These are phyloP conservation scores for Elsinoe necatrix DNA, from an alignment of 2,329 filamentous ascomycete genomes.

Conservation along the genomic window DNA sequence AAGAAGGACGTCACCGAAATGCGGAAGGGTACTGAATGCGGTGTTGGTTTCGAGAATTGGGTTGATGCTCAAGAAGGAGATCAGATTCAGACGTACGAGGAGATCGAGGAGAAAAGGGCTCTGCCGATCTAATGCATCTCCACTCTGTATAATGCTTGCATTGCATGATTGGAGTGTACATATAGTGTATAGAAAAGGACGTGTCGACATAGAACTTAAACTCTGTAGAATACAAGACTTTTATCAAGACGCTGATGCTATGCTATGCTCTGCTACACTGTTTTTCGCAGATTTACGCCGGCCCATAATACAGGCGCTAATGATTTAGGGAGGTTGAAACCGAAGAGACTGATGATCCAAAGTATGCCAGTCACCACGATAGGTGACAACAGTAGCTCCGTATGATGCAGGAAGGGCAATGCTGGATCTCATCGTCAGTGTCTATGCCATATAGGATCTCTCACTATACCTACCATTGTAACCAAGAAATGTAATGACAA, in stretches of 20 bases:
- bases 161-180: not conserved
- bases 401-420: constrained; percentile 58
- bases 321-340: constrained; percentile 43
- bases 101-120: constrained; percentile 61
- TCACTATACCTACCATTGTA: constrained; percentile 46
- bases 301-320: constrained; percentile 45
- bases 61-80: constrained; percentile 72
- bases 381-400: constrained; percentile 55
- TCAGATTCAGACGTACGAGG: constrained; percentile 79
- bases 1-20: constrained; percentile 89
- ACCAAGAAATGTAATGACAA: constrained; percentile 59
- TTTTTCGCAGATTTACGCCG: constrained; percentile 34
- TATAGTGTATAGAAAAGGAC: not conserved
- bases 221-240: constrained; percentile 3
- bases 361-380: constrained; percentile 52
- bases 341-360: constrained; percentile 48
- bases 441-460: not conserved
- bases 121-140: constrained; percentile 28
- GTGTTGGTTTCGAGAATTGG: constrained; percentile 76
- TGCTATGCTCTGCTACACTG: constrained; percentile 17
- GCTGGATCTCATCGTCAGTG: constrained; percentile 31
- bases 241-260: not conserved
- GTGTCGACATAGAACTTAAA: constrained; percentile 1
- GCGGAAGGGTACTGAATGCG: constrained; percentile 89
- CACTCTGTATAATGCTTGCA: not conserved